Evolutionary conservation across 106 monocot species (phyloP).

Genomic region (Ottelia alismoides): DNA sequence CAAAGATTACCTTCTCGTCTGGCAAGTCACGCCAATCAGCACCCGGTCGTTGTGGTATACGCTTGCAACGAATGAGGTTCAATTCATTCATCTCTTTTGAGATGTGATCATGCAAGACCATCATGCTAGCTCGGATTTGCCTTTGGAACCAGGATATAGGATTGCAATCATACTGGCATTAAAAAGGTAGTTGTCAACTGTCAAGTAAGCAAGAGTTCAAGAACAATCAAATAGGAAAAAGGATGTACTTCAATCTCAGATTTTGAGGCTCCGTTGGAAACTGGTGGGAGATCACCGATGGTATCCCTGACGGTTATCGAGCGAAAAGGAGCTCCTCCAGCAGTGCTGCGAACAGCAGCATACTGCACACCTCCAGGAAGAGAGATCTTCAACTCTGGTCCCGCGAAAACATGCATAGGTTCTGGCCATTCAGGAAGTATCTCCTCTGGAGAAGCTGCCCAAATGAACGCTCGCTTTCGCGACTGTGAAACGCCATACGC

Average conservation of each 20-base stretch:
- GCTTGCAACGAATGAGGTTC: constrained; percentile 82
- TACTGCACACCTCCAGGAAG: constrained; percentile 42
- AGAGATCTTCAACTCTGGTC: constrained; percentile 72
- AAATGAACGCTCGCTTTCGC: constrained; percentile 93
- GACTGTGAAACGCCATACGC: constrained; percentile 96
- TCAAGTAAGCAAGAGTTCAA: background rate
- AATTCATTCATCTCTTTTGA: constrained; percentile 98
- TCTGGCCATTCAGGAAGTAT: constrained; percentile 96
- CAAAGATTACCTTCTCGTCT: constrained; percentile 58
- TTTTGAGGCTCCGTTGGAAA: constrained; percentile 66
- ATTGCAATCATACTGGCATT: constrained; percentile 44
- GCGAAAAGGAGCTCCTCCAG: constrained; percentile 85
- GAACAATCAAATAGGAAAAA: background rate
- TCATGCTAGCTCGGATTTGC: constrained; percentile 60
- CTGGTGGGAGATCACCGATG: constrained; percentile 81
- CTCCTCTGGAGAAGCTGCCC: constrained; percentile 94
- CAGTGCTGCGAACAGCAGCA: constrained; percentile 73
- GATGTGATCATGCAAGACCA: constrained; percentile 65
- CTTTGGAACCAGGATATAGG: constrained; percentile 96
- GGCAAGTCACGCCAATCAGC: constrained; percentile 96
- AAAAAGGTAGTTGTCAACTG: background rate
- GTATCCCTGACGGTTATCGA: constrained; percentile 78
- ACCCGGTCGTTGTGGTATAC: constrained; percentile 76
- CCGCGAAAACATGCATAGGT: constrained; percentile 93
- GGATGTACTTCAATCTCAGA: constrained; percentile 39